Base-by-base conservation (phyloP, 2,329 filamentous ascomycete species). In the Helotiales sp. region DNA sequence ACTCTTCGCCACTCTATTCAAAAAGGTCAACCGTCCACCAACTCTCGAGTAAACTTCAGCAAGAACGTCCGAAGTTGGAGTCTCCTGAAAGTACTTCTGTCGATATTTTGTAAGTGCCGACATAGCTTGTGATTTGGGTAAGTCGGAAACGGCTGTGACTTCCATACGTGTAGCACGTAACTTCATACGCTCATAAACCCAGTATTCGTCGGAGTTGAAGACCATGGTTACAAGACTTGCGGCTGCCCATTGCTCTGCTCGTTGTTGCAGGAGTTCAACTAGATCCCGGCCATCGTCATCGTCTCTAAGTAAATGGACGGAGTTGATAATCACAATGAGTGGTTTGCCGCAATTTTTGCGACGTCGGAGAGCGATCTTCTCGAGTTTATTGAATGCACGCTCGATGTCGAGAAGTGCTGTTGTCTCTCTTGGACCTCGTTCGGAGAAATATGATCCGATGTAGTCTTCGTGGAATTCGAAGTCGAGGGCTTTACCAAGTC, bases 391-490 rank as follows among this genome's bases (percentile, higher is more conserved):
- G 72, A 99, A 88, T 0, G 95, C 95, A 27, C 95, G 86, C 72
- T 99, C 95, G 62, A 99, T 97, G 71, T 99, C 95, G 1, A 99
- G 81, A 31, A 99, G 78, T 4, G 95, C 92, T 0, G 91, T 96
- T 2, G 91, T 93, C 69, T 99, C 95, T 42, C 95, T 84, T 0
- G 95, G 95, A 0, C 95, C 95, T 29, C 90, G 86, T 69, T 99
- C 96, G 59, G 90, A 96, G 74, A 99, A 99, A 59, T 99, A 89
- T 5, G 90, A 91, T 44, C 95, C 95, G 61, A 99, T 97, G 70
- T 96, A 97, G 77, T 99, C 95, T 76, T 98, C 95, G 70, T 98
- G 91, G 68, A 90, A 99, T 71, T 99, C 95, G 72, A 93, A 99
- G 72, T 99, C 93, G 38, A 99, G 80, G 1, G 93, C 91, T 71